Conservation (phyloP, 2,329 filamentous ascomycete species). For the Monosporascus cannonballus region DNA sequence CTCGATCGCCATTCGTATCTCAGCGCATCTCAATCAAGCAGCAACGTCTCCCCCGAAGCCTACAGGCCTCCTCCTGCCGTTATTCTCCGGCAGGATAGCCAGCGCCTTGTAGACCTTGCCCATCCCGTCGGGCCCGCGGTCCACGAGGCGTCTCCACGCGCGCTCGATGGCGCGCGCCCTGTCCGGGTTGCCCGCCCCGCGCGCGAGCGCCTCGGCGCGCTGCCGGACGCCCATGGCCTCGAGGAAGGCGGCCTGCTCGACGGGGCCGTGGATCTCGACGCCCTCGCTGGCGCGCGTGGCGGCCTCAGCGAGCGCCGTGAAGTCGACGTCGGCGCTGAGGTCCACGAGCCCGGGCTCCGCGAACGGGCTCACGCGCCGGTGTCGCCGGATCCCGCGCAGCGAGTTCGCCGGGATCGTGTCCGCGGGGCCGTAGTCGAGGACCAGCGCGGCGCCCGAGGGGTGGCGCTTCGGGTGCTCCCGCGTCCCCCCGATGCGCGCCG, state of each 20-base stretch:
- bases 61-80: slow-evolving; percentile 68
- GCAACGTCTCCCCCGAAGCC: slow-evolving; percentile 77
- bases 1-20: not conserved
- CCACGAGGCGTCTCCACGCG: slow-evolving; percentile 78
- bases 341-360: slow-evolving; percentile 76
- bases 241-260: slow-evolving; percentile 78
- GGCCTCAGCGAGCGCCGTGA: slow-evolving; percentile 76
- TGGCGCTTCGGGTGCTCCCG: slow-evolving; percentile 45
- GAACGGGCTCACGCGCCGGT: slow-evolving; percentile 74
- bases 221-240: slow-evolving; percentile 76
- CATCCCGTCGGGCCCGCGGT: slow-evolving; percentile 79
- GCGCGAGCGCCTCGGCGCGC: slow-evolving; percentile 62
- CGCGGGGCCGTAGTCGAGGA: slow-evolving; percentile 87
- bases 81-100: slow-evolving; percentile 80
- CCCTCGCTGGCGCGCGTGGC: slow-evolving; percentile 69
- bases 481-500: slow-evolving; percentile 73
- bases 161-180: slow-evolving; percentile 58
- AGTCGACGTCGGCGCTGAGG: slow-evolving; percentile 89
- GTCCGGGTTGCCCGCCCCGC: slow-evolving; percentile 35
- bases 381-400: slow-evolving; percentile 77
- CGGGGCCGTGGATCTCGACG: slow-evolving; percentile 88
- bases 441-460: slow-evolving; percentile 81
- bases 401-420: slow-evolving; percentile 80
- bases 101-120: slow-evolving; percentile 91
- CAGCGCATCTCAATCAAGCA: slow-evolving; percentile 2